phyloP scores from a whole-genome alignment of 352 stramenopile genomes.

The Pythium rishiriense region DNA sequence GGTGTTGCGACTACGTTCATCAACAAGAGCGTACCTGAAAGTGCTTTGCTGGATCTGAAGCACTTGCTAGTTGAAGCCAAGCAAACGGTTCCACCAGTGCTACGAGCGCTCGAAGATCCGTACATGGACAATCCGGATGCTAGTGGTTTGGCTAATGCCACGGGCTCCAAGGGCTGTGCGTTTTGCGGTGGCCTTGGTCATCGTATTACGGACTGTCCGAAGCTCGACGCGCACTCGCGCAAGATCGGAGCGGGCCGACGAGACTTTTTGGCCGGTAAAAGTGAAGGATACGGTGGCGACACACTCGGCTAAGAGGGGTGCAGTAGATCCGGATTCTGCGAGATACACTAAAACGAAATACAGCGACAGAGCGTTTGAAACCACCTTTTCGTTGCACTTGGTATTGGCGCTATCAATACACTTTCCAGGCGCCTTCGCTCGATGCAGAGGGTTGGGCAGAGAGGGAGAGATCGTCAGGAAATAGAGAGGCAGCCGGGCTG shows the following conservation, averaged over 20 bases:
- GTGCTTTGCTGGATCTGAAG: slow-evolving; percentile 97
- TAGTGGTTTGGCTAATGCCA: slow-evolving; percentile 57
- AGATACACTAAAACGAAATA: neutral
- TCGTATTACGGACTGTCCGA: slow-evolving; percentile 98
- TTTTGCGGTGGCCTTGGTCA: slow-evolving; percentile 99
- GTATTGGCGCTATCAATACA: slow-evolving; percentile 18
- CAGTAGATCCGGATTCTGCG: neutral
- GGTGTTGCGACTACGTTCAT: slow-evolving; percentile 99
- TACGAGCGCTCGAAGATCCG: slow-evolving; percentile 97
- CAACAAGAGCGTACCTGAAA: slow-evolving; percentile 96
- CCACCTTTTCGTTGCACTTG: neutral
- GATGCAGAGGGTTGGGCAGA: neutral
- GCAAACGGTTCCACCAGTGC: slow-evolving; percentile 97
- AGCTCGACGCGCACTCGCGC: slow-evolving; percentile 97
- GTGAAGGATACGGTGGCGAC: slow-evolving; percentile 94
- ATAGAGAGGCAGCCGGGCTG: neutral
- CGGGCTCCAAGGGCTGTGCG: slow-evolving; percentile 93
- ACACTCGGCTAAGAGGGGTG: slow-evolving; percentile 57
- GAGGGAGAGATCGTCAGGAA: neutral
- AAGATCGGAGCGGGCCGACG: slow-evolving; percentile 92
- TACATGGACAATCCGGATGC: slow-evolving; percentile 83
- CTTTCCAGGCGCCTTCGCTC: neutral
- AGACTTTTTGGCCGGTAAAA: slow-evolving; percentile 93
- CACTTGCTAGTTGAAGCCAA: slow-evolving; percentile 98
- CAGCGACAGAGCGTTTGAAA: slow-evolving; percentile 3